A percentile compares a stretch with the other conserved stretches of the same genome.
Conservation (phyloP, 805 yeast species). For the Maudiozyma bulderi region DNA sequence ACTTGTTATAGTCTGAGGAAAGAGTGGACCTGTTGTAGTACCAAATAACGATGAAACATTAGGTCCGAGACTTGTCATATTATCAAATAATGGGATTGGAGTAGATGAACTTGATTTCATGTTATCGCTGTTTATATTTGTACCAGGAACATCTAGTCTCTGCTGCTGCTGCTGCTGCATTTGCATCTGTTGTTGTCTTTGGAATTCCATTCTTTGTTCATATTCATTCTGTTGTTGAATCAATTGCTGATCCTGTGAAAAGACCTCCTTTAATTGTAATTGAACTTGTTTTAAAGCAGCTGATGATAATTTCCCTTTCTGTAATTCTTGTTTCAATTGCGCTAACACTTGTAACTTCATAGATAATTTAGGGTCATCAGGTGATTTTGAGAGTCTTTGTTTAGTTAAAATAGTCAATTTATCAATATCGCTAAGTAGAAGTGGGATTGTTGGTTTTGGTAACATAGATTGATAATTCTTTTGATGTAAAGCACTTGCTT, state of each 20-base stretch:
- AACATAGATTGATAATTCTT: conserved; percentile 24
- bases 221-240: conserved; percentile 19
- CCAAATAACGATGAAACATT: conserved; percentile 17
- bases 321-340: conserved; percentile 30
- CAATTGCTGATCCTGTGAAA: conserved; percentile 31
- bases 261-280: conserved; percentile 32
- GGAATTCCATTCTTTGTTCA: conserved; percentile 17
- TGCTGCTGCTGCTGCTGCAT: conserved; percentile 7
- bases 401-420: conserved; percentile 27
- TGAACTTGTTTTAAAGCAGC: conserved; percentile 29
- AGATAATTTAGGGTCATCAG: conserved; percentile 27
- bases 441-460: conserved; percentile 25
- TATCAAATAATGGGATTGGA: conserved; percentile 4
- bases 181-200: conserved; percentile 5
- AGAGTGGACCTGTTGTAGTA: conserved; percentile 5
- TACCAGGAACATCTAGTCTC: not conserved
- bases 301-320: conserved; percentile 26
- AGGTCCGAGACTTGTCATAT: not conserved
- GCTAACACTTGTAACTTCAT: conserved; percentile 28
- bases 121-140: not conserved
- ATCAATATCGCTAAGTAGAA: conserved; percentile 30
- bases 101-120: not conserved
- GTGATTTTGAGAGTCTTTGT: conserved; percentile 25
- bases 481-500: conserved; percentile 42
- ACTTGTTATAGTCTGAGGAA: conserved; percentile 11